Conservation (phyloP, 805 yeast species). For the Zygoascus biomembranicola region DNA sequence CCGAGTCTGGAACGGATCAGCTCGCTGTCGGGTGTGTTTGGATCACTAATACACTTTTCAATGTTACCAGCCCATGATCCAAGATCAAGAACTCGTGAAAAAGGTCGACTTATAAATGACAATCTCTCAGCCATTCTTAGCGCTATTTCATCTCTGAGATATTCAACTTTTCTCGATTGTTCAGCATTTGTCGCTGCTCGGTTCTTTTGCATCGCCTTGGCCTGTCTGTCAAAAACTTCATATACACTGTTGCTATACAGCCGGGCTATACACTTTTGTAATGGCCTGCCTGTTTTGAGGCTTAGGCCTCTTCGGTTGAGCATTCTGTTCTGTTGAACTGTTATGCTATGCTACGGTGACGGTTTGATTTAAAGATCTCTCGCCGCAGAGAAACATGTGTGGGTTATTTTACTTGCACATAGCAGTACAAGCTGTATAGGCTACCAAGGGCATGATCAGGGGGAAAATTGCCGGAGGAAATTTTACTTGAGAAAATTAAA, state of each 20-base stretch:
- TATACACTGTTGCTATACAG: constrained; percentile 18
- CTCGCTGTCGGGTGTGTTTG: constrained; percentile 40
- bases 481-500: too few relatives aligned
- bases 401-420: too few relatives aligned
- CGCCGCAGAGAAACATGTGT: too few relatives aligned
- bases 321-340: too few relatives aligned
- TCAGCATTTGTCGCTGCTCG: constrained; percentile 40
- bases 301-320: too few relatives aligned
- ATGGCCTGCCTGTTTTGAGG: too few relatives aligned
- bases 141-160: constrained; percentile 68
- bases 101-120: constrained; percentile 60
- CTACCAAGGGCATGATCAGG: too few relatives aligned
- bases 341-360: too few relatives aligned
- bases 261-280: background rate
- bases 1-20: constrained; percentile 46
- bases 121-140: constrained; percentile 64
- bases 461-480: too few relatives aligned
- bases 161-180: constrained; percentile 53
- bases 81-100: constrained; percentile 54
- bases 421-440: too few relatives aligned
- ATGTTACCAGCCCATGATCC: constrained; percentile 70
- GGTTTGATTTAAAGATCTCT: too few relatives aligned
- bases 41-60: constrained; percentile 35
- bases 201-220: constrained; percentile 55
- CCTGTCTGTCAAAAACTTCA: constrained; percentile 54